Evolutionary conservation across 129 eudicot species (phyloP).

Genomic region (Flaveria linearis): DNA sequence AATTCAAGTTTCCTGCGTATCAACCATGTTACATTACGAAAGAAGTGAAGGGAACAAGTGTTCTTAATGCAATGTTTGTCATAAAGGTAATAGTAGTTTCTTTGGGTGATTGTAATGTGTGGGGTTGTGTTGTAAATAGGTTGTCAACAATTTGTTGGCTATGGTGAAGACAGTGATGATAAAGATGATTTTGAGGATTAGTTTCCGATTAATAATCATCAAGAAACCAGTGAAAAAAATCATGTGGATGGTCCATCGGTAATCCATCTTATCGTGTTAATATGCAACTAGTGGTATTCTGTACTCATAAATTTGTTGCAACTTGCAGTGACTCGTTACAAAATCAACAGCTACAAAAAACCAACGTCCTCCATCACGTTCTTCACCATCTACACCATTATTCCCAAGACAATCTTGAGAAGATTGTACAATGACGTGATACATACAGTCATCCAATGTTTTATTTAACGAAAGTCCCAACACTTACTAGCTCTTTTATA

Average conservation of each 20-base stretch:
- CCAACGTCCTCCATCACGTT: too few species aligned
- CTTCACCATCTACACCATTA: too few species aligned
- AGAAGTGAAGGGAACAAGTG: constrained; percentile 81
- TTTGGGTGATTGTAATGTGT: not conserved
- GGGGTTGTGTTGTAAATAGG: constrained; percentile 45
- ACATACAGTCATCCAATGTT: too few species aligned
- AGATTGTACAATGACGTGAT: too few species aligned
- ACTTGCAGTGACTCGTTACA: too few species aligned
- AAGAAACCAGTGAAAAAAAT: constrained; percentile 40
- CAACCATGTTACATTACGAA: constrained; percentile 53
- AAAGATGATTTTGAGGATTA: constrained; percentile 81
- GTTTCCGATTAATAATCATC: constrained; percentile 64
- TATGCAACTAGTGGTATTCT: not conserved
- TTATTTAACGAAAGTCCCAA: too few species aligned
- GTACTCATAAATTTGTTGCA: too few species aligned
- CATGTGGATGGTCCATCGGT: constrained; percentile 40
- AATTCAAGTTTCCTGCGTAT: too few species aligned
- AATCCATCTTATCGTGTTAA: not conserved
- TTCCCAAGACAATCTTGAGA: too few species aligned
- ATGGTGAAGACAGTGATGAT: constrained; percentile 72
- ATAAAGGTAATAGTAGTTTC: constrained; percentile 54
- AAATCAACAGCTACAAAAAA: too few species aligned
- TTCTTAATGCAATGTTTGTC: constrained; percentile 85
- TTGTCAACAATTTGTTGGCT: constrained; percentile 76
- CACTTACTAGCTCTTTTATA: too few species aligned